Percentiles rank a stretch among this genome's conserved stretches.
Conservation (phyloP, 768 basidiomycete genomes). For the Mycena vulgaris region DNA sequence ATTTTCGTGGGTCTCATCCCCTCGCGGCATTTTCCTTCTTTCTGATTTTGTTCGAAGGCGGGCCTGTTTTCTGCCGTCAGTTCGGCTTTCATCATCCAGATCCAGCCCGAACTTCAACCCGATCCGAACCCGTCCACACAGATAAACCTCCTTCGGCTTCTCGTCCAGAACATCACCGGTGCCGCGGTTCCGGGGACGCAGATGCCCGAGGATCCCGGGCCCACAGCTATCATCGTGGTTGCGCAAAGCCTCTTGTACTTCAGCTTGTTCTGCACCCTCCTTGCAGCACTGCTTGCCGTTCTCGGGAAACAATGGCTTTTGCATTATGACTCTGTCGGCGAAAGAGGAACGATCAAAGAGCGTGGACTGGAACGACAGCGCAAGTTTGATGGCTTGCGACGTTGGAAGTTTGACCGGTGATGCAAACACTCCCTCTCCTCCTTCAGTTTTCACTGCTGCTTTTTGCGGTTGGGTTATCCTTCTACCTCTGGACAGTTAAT, state of each 20-base stretch:
- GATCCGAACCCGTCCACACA: neutral
- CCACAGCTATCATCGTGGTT: neutral
- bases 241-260: too few relatives aligned
- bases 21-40: neutral
- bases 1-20: neutral
- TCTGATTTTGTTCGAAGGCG: neutral
- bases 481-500: too few relatives aligned
- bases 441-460: conserved; percentile 1
- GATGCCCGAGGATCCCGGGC: neutral
- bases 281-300: too few relatives aligned
- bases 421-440: conserved; percentile 14
- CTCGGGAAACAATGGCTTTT: too few relatives aligned
- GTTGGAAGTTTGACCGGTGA: conserved; percentile 2
- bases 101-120: too few relatives aligned
- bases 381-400: too few relatives aligned
- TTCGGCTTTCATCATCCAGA: too few relatives aligned
- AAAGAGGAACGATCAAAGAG: too few relatives aligned
- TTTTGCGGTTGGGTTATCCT: neutral
- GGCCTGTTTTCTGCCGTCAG: too few relatives aligned
- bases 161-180: conserved; percentile 2
- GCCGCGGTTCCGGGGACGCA: neutral
- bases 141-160: neutral
- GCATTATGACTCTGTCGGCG: too few relatives aligned
- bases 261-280: too few relatives aligned
- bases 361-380: too few relatives aligned